phyloP scores from a whole-genome alignment of 2,329 filamentous ascomycete genomes.

The Geosmithia morbida region DNA sequence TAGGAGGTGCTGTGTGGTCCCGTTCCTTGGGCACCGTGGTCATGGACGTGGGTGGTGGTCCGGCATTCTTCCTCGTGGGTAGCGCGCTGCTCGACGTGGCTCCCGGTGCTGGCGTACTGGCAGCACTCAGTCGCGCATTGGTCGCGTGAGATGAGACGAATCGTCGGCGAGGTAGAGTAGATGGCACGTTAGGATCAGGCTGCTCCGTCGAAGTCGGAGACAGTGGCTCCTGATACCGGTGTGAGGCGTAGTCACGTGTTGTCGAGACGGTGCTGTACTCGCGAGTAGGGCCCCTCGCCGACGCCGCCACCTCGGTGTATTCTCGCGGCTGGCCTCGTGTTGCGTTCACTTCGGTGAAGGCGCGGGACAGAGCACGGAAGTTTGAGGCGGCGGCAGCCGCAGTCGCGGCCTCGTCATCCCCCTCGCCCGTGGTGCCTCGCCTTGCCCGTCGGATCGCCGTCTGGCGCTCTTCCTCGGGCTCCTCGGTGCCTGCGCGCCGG shows the following conservation, averaged over 20 bases:
- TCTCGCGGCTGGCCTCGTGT: constrained; percentile 16
- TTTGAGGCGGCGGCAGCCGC: constrained; percentile 8
- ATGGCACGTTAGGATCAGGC: constrained; percentile 20
- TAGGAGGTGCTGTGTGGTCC: neutral
- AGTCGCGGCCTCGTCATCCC: constrained; percentile 25
- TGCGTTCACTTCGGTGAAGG: constrained; percentile 37
- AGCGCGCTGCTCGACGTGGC: constrained; percentile 14
- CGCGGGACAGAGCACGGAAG: constrained; percentile 42
- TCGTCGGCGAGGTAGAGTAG: constrained; percentile 37
- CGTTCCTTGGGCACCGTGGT: constrained; percentile 2
- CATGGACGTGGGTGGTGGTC: neutral
- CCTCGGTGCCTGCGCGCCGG: constrained; percentile 30
- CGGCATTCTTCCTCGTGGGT: constrained; percentile 26
- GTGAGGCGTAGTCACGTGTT: constrained; percentile 3
- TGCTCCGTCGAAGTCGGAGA: constrained; percentile 12
- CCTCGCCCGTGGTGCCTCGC: constrained; percentile 29
- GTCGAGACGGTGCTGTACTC: constrained; percentile 6
- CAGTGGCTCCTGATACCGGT: constrained; percentile 13
- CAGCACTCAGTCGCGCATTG: constrained; percentile 26
- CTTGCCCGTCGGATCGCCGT: constrained; percentile 30
- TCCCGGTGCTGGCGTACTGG: constrained; percentile 5
- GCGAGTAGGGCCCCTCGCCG: constrained; percentile 8
- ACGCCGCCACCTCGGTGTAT: constrained; percentile 4
- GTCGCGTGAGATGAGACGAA: constrained; percentile 32
- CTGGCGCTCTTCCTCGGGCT: constrained; percentile 28